phyloP scores from a whole-genome alignment of 2,329 filamentous ascomycete genomes.

The Cordyceps militaris region DNA sequence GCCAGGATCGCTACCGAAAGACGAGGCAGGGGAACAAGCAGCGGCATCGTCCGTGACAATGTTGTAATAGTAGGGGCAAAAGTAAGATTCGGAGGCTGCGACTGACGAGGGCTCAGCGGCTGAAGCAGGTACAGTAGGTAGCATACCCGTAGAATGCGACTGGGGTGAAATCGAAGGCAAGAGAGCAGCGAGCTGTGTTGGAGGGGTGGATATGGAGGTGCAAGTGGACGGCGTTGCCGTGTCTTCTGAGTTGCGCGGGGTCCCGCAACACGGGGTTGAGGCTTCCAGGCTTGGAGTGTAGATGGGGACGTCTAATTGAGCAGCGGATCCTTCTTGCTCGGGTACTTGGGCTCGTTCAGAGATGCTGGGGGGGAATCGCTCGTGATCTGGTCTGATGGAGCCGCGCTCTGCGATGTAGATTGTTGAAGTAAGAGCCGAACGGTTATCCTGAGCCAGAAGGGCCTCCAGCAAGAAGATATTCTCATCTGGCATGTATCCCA shows the following conservation, averaged over 20 bases:
- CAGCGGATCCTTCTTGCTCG: not conserved
- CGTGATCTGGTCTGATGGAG: not conserved
- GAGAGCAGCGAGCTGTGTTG: not conserved
- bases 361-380: not conserved
- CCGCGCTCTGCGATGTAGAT: not conserved
- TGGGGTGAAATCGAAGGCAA: constrained; percentile 7
- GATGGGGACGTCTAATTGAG: not conserved
- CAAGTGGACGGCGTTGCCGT: not conserved
- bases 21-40: not conserved
- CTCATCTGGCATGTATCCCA: too few species aligned
- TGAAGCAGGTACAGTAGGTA: not conserved
- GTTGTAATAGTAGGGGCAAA: not conserved
- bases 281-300: not conserved
- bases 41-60: not conserved
- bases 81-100: not conserved
- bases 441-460: too few species aligned
- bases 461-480: too few species aligned
- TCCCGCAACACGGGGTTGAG: not conserved
- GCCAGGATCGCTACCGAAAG: not conserved
- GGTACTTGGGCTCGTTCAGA: not conserved
- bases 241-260: not conserved
- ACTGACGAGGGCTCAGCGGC: not conserved
- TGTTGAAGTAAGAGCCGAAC: not conserved
- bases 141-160: not conserved
- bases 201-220: not conserved